Conservation (phyloP, 2,329 filamentous ascomycete species). For the Colletotrichum siamense region DNA sequence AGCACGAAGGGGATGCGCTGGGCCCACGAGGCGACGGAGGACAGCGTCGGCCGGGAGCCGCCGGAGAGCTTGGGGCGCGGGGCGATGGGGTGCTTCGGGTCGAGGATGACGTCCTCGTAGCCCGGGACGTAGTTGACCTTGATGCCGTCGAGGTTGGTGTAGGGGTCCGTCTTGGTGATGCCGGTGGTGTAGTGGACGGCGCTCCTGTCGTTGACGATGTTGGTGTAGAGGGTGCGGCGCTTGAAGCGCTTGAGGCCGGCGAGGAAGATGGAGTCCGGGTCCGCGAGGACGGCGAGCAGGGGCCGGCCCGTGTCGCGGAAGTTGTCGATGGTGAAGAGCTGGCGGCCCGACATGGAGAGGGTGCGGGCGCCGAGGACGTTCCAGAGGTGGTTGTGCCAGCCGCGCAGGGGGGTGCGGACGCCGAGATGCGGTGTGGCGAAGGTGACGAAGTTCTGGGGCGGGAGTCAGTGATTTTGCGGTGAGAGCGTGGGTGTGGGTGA, state of each 20-base stretch:
- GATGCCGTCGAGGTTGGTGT: slow-evolving; percentile 68
- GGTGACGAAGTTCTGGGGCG: slow-evolving; percentile 82
- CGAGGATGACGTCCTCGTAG: slow-evolving; percentile 77
- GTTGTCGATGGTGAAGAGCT: slow-evolving; percentile 85
- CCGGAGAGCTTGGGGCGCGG: slow-evolving; percentile 41
- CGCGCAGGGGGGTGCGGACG: slow-evolving; percentile 72
- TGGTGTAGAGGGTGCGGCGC: slow-evolving; percentile 80
- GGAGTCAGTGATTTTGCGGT: background rate
- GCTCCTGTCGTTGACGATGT: slow-evolving; percentile 84
- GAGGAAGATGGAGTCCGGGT: slow-evolving; percentile 86
- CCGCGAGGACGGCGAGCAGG: slow-evolving; percentile 80
- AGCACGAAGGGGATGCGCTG: slow-evolving; percentile 67
- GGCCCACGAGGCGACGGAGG: slow-evolving; percentile 42
- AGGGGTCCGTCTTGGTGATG: slow-evolving; percentile 81
- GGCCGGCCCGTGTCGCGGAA: slow-evolving; percentile 86
- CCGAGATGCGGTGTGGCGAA: slow-evolving; percentile 87
- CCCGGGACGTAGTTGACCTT: slow-evolving; percentile 76
- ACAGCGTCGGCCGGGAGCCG: slow-evolving; percentile 29
- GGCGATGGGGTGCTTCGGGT: slow-evolving; percentile 66
- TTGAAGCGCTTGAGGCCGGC: slow-evolving; percentile 78
- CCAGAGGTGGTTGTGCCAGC: slow-evolving; percentile 71
- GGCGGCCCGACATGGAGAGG: slow-evolving; percentile 81
- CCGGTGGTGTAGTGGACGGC: slow-evolving; percentile 84
- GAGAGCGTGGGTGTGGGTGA: background rate
- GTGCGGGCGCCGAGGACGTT: slow-evolving; percentile 86